Conservation (phyloP, 306 rosid species). For the Fagus sylvatica region DNA sequence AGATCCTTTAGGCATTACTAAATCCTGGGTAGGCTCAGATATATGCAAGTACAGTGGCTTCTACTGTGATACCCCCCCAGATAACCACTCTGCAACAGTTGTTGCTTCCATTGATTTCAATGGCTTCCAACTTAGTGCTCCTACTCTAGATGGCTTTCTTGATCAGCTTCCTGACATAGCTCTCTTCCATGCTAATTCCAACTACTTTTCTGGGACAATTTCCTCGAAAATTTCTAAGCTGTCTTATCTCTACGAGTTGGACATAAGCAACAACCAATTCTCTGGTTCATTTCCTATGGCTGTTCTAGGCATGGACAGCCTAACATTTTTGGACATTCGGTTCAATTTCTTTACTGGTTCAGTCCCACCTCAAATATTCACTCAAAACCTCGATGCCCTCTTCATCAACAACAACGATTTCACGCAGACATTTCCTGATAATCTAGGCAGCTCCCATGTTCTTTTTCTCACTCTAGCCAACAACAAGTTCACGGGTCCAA, state of each 20-base stretch:
- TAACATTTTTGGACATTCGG: slow-evolving; percentile 71
- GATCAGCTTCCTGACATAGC: slow-evolving; percentile 83
- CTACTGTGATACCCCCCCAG: slow-evolving; percentile 76
- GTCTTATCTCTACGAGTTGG: slow-evolving; percentile 75
- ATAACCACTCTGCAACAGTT: slow-evolving; percentile 64
- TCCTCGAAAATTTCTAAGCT: slow-evolving; percentile 55
- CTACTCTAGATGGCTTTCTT: slow-evolving; percentile 77
- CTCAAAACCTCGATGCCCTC: slow-evolving; percentile 61
- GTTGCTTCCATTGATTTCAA: slow-evolving; percentile 81
- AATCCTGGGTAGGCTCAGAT: slow-evolving; percentile 75
- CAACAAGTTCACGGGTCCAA: slow-evolving; percentile 75
- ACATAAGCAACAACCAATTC: slow-evolving; percentile 74
- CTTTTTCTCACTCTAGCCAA: slow-evolving; percentile 71
- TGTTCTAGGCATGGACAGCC: slow-evolving; percentile 49
- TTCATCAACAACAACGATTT: slow-evolving; percentile 84
- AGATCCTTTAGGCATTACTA: slow-evolving; percentile 69
- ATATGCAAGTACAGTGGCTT: slow-evolving; percentile 80
- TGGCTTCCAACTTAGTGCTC: slow-evolving; percentile 66
- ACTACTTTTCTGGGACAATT: slow-evolving; percentile 67
- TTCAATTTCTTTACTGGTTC: slow-evolving; percentile 76
- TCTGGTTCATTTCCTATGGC: slow-evolving; percentile 78
- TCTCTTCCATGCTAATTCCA: slow-evolving; percentile 87
- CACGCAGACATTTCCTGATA: slow-evolving; percentile 57
- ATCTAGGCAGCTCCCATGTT: slow-evolving; percentile 58
- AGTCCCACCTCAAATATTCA: slow-evolving; percentile 73